Conservation (phyloP, 148 eudicot genomes). For the Tetragonia tetragonoides region DNA sequence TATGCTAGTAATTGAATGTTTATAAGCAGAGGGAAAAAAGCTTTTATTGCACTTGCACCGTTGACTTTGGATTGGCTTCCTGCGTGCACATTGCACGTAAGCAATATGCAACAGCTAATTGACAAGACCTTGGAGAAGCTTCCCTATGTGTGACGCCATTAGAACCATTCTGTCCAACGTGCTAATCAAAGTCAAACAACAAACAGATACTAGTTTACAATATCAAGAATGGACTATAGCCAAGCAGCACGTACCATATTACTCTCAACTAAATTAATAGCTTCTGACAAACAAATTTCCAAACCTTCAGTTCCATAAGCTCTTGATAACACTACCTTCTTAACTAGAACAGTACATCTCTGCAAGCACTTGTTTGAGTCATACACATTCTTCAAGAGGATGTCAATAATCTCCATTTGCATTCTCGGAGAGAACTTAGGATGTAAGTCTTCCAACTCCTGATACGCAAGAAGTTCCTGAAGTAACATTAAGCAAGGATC, state of each 20-base stretch:
- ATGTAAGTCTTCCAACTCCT: slow-evolving; percentile 45
- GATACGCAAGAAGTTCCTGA: slow-evolving; percentile 76
- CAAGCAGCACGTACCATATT: slow-evolving; percentile 11
- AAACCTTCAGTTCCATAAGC: slow-evolving; percentile 48
- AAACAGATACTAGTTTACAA: background rate
- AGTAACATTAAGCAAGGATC: slow-evolving; percentile 18
- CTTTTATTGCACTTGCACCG: slow-evolving; percentile 37
- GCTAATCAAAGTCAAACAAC: slow-evolving; percentile 27
- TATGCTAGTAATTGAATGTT: slow-evolving; percentile 20
- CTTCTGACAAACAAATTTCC: slow-evolving; percentile 65
- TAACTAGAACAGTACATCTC: slow-evolving; percentile 49
- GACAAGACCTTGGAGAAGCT: slow-evolving; percentile 34
- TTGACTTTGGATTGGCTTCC: slow-evolving; percentile 61
- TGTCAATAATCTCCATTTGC: slow-evolving; percentile 54
- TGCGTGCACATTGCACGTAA: slow-evolving; percentile 71
- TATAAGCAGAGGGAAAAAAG: background rate
- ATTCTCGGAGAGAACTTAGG: slow-evolving; percentile 56
- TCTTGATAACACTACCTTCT: slow-evolving; percentile 59
- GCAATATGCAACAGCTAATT: slow-evolving; percentile 60
- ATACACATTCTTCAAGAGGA: slow-evolving; percentile 58
- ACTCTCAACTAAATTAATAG: slow-evolving; percentile 62
- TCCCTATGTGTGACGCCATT: slow-evolving; percentile 24
- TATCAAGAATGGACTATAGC: background rate
- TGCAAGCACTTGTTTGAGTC: slow-evolving; percentile 36
- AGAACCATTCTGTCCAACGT: slow-evolving; percentile 40